Conservation (phyloP, 2,329 filamentous ascomycete genomes). For the Aspergillus sclerotialis region DNA sequence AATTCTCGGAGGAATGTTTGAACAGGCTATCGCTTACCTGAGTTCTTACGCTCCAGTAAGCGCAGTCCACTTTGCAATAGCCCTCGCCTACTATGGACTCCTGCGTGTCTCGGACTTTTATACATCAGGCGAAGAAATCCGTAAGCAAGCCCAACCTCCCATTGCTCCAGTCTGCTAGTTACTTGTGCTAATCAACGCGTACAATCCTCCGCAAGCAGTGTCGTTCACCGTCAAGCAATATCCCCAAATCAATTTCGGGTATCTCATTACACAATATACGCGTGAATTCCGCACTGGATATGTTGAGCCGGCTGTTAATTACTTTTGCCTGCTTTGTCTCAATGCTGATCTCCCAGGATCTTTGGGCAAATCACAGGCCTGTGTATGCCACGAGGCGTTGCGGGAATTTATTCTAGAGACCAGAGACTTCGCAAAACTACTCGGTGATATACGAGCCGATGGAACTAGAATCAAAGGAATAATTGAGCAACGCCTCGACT, state of each 20-base stretch:
- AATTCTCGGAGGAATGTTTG: constrained; percentile 84
- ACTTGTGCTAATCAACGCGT: constrained; percentile 12
- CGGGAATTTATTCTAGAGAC: constrained; percentile 95
- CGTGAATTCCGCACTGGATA: constrained; percentile 89
- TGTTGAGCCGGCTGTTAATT: constrained; percentile 85
- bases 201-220: constrained; percentile 35
- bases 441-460: constrained; percentile 84
- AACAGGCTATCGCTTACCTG: constrained; percentile 84
- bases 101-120: constrained; percentile 78
- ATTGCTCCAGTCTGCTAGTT: constrained; percentile 1
- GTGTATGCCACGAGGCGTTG: constrained; percentile 83
- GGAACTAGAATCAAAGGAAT: constrained; percentile 78
- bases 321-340: constrained; percentile 83
- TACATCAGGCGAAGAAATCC: constrained; percentile 62
- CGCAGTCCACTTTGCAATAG: constrained; percentile 89
- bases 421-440: constrained; percentile 84
- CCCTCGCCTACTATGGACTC: constrained; percentile 80
- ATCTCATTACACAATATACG: constrained; percentile 91
- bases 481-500: constrained; percentile 73
- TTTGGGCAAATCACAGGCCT: constrained; percentile 67
- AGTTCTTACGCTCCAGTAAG: constrained; percentile 89
- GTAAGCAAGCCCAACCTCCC: constrained; percentile 33
- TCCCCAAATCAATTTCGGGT: constrained; percentile 88
- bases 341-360: constrained; percentile 75
- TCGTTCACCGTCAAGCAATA: constrained; percentile 46